Conservation (phyloP, 140 eudicot species). For the Flaveria floridana region DNA sequence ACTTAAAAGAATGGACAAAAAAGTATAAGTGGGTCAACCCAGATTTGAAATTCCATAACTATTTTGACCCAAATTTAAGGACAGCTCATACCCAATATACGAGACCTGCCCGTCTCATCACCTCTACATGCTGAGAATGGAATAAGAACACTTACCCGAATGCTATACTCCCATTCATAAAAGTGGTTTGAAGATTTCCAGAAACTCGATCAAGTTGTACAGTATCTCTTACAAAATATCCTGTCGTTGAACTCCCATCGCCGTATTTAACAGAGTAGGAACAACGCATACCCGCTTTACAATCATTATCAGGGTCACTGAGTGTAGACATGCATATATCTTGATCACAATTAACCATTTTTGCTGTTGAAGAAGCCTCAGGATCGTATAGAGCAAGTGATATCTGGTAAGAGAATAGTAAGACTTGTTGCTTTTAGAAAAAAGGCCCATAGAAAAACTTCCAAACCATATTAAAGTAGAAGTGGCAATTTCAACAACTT, state of each 20-base stretch:
- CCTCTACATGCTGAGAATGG: neutral
- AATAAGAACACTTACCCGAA: conserved; percentile 65
- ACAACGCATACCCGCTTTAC: conserved; percentile 61
- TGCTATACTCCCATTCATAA: conserved; percentile 62
- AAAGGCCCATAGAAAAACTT: neutral
- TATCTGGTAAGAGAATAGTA: conserved; percentile 40
- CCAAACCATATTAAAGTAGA: neutral
- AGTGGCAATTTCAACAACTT: neutral
- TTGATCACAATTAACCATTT: conserved; percentile 57
- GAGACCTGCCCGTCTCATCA: neutral
- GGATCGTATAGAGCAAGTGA: conserved; percentile 60
- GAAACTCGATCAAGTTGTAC: conserved; percentile 55
- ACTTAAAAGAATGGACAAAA: neutral
- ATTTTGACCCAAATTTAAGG: neutral
- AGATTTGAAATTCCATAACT: neutral
- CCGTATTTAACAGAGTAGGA: conserved; percentile 76
- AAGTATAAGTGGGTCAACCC: neutral
- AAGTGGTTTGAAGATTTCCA: conserved; percentile 65
- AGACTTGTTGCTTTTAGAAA: conserved; percentile 7
- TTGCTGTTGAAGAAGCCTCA: conserved; percentile 57
- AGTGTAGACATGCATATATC: conserved; percentile 54
- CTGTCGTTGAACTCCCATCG: conserved; percentile 82
- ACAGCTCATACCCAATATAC: neutral
- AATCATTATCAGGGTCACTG: conserved; percentile 43
- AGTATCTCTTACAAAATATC: conserved; percentile 66